Evolutionary conservation across 1,139 yeast genomes (phyloP).

Genomic region (Fermentozyma sake): DNA sequence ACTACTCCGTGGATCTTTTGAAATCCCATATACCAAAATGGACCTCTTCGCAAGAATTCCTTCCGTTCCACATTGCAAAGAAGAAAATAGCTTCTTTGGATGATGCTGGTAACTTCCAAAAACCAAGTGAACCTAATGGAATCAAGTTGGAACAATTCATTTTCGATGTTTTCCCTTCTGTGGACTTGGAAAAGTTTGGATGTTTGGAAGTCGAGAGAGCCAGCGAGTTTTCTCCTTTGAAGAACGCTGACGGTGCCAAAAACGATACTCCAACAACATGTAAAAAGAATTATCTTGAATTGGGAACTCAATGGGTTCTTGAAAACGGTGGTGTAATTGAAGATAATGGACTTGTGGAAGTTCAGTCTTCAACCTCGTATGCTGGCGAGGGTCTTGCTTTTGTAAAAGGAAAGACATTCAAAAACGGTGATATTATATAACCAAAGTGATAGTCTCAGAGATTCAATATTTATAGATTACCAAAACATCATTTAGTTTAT

Average conservation of each 20-base stretch:
- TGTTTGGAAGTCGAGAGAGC: conserved; percentile 85
- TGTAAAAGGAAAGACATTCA: conserved; percentile 49
- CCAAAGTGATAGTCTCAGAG: too few species aligned
- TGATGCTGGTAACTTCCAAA: conserved; percentile 42
- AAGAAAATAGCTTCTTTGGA: conserved; percentile 77
- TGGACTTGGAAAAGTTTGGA: conserved; percentile 73
- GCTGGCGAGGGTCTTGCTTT: conserved; percentile 77
- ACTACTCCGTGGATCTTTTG: conserved; percentile 77
- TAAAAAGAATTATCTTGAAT: conserved; percentile 55
- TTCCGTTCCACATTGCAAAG: conserved; percentile 91
- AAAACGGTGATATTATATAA: conserved; percentile 37
- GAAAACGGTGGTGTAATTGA: conserved; percentile 62
- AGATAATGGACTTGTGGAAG: conserved; percentile 62
- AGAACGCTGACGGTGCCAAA: conserved; percentile 79
- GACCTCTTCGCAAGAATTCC: conserved; percentile 58
- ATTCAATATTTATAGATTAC: conserved; percentile 3
- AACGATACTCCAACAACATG: conserved; percentile 88
- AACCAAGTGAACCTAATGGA: conserved; percentile 79
- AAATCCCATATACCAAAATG: conserved; percentile 58
- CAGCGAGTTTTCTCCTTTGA: conserved; percentile 89
- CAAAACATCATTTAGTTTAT: background rate
- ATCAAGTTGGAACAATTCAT: conserved; percentile 95
- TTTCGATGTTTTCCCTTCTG: conserved; percentile 89
- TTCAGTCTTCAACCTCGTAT: conserved; percentile 69
- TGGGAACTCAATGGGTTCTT: conserved; percentile 75